Evolutionary conservation across 768 basidiomycete genomes (phyloP).

Genomic region (Boletus fagicola): DNA sequence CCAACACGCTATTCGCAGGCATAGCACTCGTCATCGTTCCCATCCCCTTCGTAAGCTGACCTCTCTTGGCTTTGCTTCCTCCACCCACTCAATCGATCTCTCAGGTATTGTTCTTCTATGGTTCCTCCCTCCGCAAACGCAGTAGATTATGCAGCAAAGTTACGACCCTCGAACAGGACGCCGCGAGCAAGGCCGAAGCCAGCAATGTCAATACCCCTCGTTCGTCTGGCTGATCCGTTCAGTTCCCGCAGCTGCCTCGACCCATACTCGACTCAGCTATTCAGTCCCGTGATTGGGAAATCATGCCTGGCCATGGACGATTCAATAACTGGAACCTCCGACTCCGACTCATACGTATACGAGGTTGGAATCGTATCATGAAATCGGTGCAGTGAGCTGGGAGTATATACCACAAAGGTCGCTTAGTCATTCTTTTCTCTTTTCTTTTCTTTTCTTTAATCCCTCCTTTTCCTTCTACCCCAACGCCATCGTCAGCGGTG

Average conservation of each 20-base stretch:
- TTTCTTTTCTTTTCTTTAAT: not conserved
- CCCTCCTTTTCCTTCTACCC: not conserved
- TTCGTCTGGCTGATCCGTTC: not conserved
- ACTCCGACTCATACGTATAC: not conserved
- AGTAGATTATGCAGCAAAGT: constrained; percentile 23
- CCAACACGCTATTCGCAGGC: constrained; percentile 51
- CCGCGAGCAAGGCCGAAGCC: not conserved
- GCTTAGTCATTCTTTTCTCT: not conserved
- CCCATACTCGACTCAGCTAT: not conserved
- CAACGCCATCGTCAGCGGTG: not conserved
- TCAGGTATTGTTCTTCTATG: constrained; percentile 34
- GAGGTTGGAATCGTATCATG: constrained; percentile 7
- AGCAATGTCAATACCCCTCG: not conserved
- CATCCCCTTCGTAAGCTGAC: constrained; percentile 50
- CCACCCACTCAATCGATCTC: not conserved
- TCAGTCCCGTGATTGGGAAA: constrained; percentile 2
- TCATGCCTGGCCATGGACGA: constrained; percentile 12
- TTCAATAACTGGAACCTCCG: not conserved
- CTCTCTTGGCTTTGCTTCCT: not conserved
- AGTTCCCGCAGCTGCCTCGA: not conserved
- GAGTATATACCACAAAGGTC: not conserved
- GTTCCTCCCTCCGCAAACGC: constrained; percentile 27
- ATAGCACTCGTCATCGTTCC: constrained; percentile 52
- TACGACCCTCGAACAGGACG: constrained; percentile 1
- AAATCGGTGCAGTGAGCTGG: not conserved